Evolutionary conservation across 495 filamentous ascomycete genomes (phyloP), one percentile per base, ranked within the genome.

Genomic region (Mytilinidion resinicola): DNA sequence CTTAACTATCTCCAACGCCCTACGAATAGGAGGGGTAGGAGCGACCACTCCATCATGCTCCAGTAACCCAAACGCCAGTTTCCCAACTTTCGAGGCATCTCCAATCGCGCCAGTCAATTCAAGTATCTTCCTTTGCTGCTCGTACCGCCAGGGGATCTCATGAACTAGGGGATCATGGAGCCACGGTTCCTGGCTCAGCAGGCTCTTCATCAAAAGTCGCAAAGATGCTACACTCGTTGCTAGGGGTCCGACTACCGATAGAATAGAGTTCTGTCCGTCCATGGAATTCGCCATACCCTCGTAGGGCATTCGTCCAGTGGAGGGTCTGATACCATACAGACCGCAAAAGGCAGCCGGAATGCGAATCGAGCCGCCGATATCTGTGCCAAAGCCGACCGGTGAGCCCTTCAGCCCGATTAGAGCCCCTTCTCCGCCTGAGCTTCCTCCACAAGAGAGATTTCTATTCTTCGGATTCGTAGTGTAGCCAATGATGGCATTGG

Each of bases 61-160:
- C 59, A 82, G 69, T 5, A 85, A 69, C 0, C 70, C 83, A 67
- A 86, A 84, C 0, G 75, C 65, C 25, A 86, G 70, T 44, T 66
- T 69, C 4, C 71, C 58, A 7, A 21, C 38, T 15, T 57, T 61
- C 11, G 41, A 53, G 9, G 50, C 49, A 42, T 63, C 59, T 10
- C 53, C 55, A 37, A 57, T 63, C 0, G 48, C 47, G 9, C 70
- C 71, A 9, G 78, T 74, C 48, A 77, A 59, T 34, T 76, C 71
- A 12, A 71, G 69, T 4, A 80, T 75, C 15, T 80, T 61, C 39
- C 77, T 76, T 46, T 78, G 72, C n/a, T 74, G 59, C 9, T 78
- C 73, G 35, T 78, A 71, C 46, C 84, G 74, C 85, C 84, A 88
- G 7, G 85, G 85, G 4, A 88, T 57, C 55, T 85, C 79, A 42